Base-by-base conservation (phyloP, 139 green algal genomes). In the Asterochloris sp. region DNA sequence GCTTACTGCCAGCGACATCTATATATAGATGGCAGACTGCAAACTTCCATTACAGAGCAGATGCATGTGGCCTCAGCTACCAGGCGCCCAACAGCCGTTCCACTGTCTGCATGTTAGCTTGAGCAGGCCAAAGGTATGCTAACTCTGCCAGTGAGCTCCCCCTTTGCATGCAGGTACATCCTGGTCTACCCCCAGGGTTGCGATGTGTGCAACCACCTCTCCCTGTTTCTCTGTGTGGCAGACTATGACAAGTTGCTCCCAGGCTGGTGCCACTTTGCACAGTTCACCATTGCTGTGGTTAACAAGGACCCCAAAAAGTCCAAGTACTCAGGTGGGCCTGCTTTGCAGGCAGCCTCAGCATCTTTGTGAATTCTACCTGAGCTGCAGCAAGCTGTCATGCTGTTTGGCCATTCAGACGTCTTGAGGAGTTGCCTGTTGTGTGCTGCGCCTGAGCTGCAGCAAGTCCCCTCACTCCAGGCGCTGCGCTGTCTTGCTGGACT, bases 161-260 rank as follows among this genome's bases (percentile, higher is more conserved):
- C 60, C 4, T 19, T 19, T 23, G 67, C n/a, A 16, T 79, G 54
- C 89, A 98, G 95, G 95, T 99, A 98, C 88, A 97, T 98, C 26
- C 85, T 99, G 62, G 95, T 99, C 0, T 99, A 99, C 83, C 96
- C 96, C 0, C 94, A 98, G 68, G 96, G 96, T 29, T 99, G 96
- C 82, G 96, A 99, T 82, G 96, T 99, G 21, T 95, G 91, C 91
- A 98, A 99, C 86, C 96, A 99, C 88, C 90, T 99, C 15, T 98
- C 94, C 0, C 90, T 99, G 17, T 99, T 99, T 88, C 92, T 99
- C 19, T 99, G 96, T 80, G 96, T 99, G 14, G 96, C 96, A 26
- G 96, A 99, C 86, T 99, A 99, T 77, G 96, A 99, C 90, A 99
- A 98, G 87, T 93, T 99, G 54, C 90, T 99, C 68, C 96, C 96